Evolutionary conservation across 495 filamentous ascomycete species (phyloP), one percentile per base, ranked within the genome.

Genomic region (Hypomontagnella submonticulosa): DNA sequence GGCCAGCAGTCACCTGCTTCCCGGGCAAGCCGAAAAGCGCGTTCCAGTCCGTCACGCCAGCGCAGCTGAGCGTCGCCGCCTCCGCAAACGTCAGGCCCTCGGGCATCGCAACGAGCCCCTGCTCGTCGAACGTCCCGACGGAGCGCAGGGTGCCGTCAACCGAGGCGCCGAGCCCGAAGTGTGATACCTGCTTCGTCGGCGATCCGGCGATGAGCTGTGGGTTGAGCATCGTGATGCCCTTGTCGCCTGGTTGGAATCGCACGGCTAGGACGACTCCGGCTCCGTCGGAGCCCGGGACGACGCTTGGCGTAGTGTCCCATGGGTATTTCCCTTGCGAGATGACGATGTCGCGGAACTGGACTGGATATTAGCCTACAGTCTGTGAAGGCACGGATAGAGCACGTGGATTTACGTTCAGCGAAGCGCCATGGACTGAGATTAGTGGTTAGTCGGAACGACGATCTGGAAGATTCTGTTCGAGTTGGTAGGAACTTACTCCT

Each of bases 231-330:
- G 71, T 62, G 57, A 63, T 41, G 43, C 74, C 73, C 11, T 61
- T 65, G 60, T 74, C 71, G 34, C 89, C 89, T 40, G 78, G 78
- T 66, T 83, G 76, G 79, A 90, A 89, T 12, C 81, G 79, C 34
- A 85, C 79, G 12, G 81, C 83, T 44, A 87, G 71, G 37, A 92
- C 83, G 15, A 80, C 81, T 40, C 88, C 88, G 6, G 88, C 84
- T 46, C 87, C 88, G 69, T 91, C 89, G 50, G 87, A 90, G 47
- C 76, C 81, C 0, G 89, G 86, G 1, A 90, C 77, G 0, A 90
- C 79, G 42, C 76, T 78, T 20, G 80, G 66, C 2, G 69, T 77
- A 12, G 80, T 52, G 2, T 80, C 69, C 70, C 87, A 68, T 4
- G 61, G 65, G 42, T 66, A 74, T 12, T 57, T 42, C 15, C 60